Conservation (phyloP, 2,329 filamentous ascomycete genomes). For the Zymoseptoria ardabiliae region DNA sequence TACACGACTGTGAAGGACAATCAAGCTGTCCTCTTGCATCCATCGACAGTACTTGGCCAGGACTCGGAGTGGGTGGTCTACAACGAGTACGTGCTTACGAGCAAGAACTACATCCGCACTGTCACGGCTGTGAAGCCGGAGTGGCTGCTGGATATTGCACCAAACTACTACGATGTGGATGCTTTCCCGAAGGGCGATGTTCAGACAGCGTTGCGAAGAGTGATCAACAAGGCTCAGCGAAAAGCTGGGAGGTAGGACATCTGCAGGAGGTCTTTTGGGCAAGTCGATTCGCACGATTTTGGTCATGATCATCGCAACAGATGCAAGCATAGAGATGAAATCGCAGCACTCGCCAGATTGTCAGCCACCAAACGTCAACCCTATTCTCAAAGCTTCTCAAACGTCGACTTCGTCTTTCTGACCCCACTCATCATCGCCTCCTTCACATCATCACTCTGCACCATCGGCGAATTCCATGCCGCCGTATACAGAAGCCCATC, state of each 20-base stretch:
- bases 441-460: conserved; percentile 17
- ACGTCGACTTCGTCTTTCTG: conserved; percentile 18
- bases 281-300: not conserved
- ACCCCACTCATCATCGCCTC: conserved; percentile 19
- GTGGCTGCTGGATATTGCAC: conserved; percentile 89
- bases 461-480: conserved; percentile 19
- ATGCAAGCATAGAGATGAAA: not conserved
- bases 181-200: not conserved
- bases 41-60: conserved; percentile 82
- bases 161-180: conserved; percentile 94
- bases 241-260: not conserved
- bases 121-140: conserved; percentile 92
- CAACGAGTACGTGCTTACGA: conserved; percentile 82
- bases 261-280: not conserved
- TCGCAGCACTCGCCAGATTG: not conserved
- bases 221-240: not conserved
- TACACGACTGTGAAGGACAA: conserved; percentile 97
- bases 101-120: conserved; percentile 96
- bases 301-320: not conserved
- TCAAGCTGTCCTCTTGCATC: conserved; percentile 91
- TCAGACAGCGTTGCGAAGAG: not conserved
- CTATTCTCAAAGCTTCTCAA: conserved; percentile 16
- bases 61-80: conserved; percentile 96
- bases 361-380: not conserved
- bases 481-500: conserved; percentile 39